Evolutionary conservation across 1,139 yeast genomes (phyloP).

Genomic region (Lodderomyces elongisporus): DNA sequence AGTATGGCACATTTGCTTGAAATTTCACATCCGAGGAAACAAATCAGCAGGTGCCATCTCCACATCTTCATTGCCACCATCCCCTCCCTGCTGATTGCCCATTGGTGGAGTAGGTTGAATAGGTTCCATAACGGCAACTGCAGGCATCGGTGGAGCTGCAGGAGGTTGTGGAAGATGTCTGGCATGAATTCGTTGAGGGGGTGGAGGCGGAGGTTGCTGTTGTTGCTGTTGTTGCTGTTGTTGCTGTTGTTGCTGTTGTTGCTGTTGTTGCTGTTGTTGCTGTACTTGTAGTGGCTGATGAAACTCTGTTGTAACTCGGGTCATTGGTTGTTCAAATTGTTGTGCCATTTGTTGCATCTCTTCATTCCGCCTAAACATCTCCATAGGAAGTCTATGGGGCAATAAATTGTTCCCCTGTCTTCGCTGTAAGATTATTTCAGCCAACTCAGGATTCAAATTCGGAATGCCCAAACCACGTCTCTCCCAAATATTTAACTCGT

Average conservation of each 20-base stretch:
- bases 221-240: conserved; percentile 9
- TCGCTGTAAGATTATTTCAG: conserved; percentile 18
- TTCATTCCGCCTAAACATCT: conserved; percentile 11
- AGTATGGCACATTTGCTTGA: too few species aligned
- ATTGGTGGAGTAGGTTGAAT: conserved; percentile 1
- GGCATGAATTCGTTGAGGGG: conserved; percentile 7
- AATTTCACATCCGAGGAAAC: conserved; percentile 21
- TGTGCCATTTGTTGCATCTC: conserved; percentile 12
- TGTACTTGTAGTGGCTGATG: conserved; percentile 9
- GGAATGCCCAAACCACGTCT: conserved; percentile 7
- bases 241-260: conserved; percentile 7
- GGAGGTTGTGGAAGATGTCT: conserved; percentile 5
- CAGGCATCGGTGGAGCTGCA: background rate
- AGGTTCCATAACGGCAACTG: background rate
- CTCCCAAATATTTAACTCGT: conserved; percentile 19
- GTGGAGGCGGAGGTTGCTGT: conserved; percentile 7
- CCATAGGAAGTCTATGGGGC: background rate
- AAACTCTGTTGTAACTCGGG: too few species aligned
- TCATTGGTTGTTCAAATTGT: conserved; percentile 8
- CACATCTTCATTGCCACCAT: conserved; percentile 27
- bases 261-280: conserved; percentile 9
- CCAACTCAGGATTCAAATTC: conserved; percentile 20
- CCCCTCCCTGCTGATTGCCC: conserved; percentile 3
- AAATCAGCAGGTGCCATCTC: conserved; percentile 27
- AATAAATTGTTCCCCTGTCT: background rate